These are phyloP conservation scores for Aspergillus nidulans DNA, from an alignment of 495 filamentous ascomycete species.

Conservation along the genomic window DNA sequence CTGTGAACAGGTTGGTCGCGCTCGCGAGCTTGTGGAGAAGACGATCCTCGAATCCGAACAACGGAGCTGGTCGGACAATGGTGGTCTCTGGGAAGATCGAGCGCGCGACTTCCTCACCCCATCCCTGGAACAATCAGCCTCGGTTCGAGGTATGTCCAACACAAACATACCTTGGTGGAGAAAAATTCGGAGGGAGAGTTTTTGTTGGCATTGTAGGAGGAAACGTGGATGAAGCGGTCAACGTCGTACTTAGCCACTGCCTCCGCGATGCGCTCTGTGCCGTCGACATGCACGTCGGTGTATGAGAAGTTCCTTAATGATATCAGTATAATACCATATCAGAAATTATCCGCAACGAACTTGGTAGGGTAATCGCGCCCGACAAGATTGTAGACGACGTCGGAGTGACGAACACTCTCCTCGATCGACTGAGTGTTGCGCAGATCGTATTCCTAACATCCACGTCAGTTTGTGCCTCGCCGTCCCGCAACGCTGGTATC, in stretches of 20 bases:
- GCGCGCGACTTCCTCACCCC: constrained; percentile 77
- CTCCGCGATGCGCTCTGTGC: constrained; percentile 89
- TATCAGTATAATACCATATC: constrained; percentile 19
- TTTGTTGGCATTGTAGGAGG: constrained; percentile 83
- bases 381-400: constrained; percentile 94
- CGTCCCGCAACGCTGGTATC: not conserved
- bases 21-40: constrained; percentile 83
- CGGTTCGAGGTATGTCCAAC: not conserved
- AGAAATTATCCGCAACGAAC: constrained; percentile 44
- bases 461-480: not conserved
- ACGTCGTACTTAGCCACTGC: constrained; percentile 98
- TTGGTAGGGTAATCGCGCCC: constrained; percentile 95
- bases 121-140: constrained; percentile 48
- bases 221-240: constrained; percentile 95
- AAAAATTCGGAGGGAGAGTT: constrained; percentile 83
- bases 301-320: constrained; percentile 81
- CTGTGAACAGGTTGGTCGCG: constrained; percentile 72
- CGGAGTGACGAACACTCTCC: constrained; percentile 92
- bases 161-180: constrained; percentile 67
- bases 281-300: constrained; percentile 90
- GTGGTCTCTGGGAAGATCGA: constrained; percentile 97
- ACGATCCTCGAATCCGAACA: constrained; percentile 92
- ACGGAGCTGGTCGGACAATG: constrained; percentile 88
- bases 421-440: constrained; percentile 95
- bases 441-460: constrained; percentile 83